Base-by-base conservation (phyloP, 192 early-diverging fungal genomes). In the Borealophlyctis nickersoniae region DNA sequence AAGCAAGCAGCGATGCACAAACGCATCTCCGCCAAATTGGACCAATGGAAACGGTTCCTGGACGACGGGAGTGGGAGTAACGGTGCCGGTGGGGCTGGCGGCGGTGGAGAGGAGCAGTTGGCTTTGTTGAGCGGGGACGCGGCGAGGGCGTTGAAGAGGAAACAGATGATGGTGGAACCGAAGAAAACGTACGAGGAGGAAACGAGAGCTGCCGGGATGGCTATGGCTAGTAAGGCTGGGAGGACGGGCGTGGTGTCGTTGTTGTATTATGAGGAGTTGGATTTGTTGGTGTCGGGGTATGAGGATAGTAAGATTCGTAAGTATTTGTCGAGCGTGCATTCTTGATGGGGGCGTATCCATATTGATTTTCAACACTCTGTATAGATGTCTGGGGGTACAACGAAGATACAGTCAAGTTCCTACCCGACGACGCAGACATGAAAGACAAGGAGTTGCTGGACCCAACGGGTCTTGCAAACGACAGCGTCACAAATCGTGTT, bases 311-410 rank as follows among this genome's bases (percentile, higher is more conserved):
- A 71, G 48, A 81, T 85, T 53, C 59, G 82, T 71, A 71, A 70
- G 69, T 66, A 26, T 9, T 19, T 58, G 34, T 53, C 32, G 32
- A 19, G n/a, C 34, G 13, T 61, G 28, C 9, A 54, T 9, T 13
- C 9, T 24, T 24, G 13, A 9, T 13, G 13, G 26, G 23, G n/a
- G 59, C n/a, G 56, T 4, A 61, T 0, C 13, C 31, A 55, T 23
- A 23, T 1, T 49, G 48, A n/a, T 49, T 23, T 23, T 0, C 23
- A 23, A 23, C 23, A 9, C 26, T 19, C 9, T 13, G 9, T 31
- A 16, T 57, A 81, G 79, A 70, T 32, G 66, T 81, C 1, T 85
- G 78, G 78, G 83, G 79, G 22, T 85, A 84, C 69, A 81, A 84
- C 59, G 79, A 82, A 52, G 83, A 85, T 54, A 34, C 69, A 11